Percentiles rank a stretch among this genome's conserved stretches.
These are phyloP conservation scores for Plectosphaerella sp. DNA, from an alignment of 2,329 filamentous ascomycete genomes.

Conservation along the genomic window DNA sequence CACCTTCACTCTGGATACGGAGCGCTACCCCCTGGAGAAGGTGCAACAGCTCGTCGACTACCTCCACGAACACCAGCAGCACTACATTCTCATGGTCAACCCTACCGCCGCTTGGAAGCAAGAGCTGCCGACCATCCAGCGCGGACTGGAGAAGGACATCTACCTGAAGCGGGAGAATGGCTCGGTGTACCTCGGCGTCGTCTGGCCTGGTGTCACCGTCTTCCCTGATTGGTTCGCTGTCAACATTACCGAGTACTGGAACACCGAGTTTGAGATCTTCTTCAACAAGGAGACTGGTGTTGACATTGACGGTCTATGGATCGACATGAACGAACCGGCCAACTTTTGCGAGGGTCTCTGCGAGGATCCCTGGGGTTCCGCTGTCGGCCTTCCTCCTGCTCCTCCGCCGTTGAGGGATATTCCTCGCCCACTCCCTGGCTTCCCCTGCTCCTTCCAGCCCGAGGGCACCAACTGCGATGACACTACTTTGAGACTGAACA, in stretches of 20 bases:
- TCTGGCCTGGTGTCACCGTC: slow-evolving; percentile 71
- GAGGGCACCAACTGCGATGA: background rate
- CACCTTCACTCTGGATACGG: slow-evolving; percentile 61
- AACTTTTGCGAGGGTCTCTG: slow-evolving; percentile 21
- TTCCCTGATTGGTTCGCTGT: slow-evolving; percentile 76
- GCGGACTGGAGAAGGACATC: slow-evolving; percentile 37
- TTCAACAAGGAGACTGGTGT: slow-evolving; percentile 62
- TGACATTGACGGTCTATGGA: slow-evolving; percentile 75
- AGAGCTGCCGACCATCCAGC: slow-evolving; percentile 37
- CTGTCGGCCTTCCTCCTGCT: slow-evolving; percentile 49
- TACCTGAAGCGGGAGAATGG: slow-evolving; percentile 51
- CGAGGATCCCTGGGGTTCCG: slow-evolving; percentile 34
- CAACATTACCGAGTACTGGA: slow-evolving; percentile 64
- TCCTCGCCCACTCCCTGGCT: slow-evolving; percentile 60
- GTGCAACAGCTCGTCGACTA: slow-evolving; percentile 63
- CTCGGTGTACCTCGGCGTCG: slow-evolving; percentile 56
- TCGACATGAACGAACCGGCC: slow-evolving; percentile 57
- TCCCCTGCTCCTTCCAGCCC: background rate
- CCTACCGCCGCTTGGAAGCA: slow-evolving; percentile 50
- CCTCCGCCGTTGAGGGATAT: slow-evolving; percentile 59
- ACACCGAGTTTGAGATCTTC: slow-evolving; percentile 59
- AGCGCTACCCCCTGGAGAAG: slow-evolving; percentile 55
- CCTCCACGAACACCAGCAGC: slow-evolving; percentile 62
- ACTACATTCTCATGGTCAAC: slow-evolving; percentile 77
- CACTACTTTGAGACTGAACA: too few relatives aligned